A percentile compares a stretch with the other conserved stretches of the same genome.
These are phyloP conservation scores for Lepidopterella palustris DNA, from an alignment of 495 filamentous ascomycete species.

Conservation along the genomic window DNA sequence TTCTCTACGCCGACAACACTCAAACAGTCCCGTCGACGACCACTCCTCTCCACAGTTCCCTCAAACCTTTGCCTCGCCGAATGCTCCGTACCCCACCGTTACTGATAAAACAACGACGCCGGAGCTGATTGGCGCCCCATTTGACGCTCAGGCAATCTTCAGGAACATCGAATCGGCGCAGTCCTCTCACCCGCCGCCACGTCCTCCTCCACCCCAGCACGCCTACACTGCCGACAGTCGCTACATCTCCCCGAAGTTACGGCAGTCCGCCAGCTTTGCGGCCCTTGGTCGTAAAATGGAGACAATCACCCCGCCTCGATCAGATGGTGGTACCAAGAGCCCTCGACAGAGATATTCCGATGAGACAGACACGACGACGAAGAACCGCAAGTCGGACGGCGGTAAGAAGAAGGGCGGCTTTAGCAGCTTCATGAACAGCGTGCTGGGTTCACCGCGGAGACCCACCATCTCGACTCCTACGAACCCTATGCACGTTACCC, in stretches of 20 bases:
- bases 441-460: slow-evolving; percentile 82
- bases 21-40: slow-evolving; percentile 1
- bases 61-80: not conserved
- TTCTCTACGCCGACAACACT: not conserved
- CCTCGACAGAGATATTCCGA: slow-evolving; percentile 76
- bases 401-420: slow-evolving; percentile 87
- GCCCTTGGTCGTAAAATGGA: slow-evolving; percentile 53
- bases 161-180: slow-evolving; percentile 10
- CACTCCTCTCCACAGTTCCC: not conserved
- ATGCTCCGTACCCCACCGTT: not conserved
- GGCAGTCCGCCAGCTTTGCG: slow-evolving; percentile 78
- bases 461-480: slow-evolving; percentile 92
- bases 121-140: slow-evolving; percentile 24
- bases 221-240: slow-evolving; percentile 14
- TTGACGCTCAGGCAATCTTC: slow-evolving; percentile 16
- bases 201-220: slow-evolving; percentile 12
- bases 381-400: slow-evolving; percentile 40
- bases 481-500: slow-evolving; percentile 95
- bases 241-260: slow-evolving; percentile 47
- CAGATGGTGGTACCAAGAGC: slow-evolving; percentile 43
- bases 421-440: slow-evolving; percentile 87
- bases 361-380: slow-evolving; percentile 54
- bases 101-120: slow-evolving; percentile 14
- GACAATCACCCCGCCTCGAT: slow-evolving; percentile 43
- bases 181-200: slow-evolving; percentile 7